phyloP scores from a whole-genome alignment of 768 basidiomycete genomes.

The Daedaleopsis nitida region DNA sequence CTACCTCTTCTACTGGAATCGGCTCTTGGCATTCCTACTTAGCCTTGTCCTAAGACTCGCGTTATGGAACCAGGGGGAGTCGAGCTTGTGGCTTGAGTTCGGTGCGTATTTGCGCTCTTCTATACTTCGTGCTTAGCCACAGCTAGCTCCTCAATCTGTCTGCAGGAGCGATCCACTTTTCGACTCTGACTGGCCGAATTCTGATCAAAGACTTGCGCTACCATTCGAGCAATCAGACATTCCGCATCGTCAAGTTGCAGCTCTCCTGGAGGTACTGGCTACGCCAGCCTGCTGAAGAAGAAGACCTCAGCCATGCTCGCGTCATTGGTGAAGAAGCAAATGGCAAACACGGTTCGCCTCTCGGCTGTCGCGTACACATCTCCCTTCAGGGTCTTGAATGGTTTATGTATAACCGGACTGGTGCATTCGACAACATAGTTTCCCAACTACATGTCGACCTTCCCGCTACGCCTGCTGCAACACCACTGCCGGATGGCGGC shows the following conservation, averaged over 20 bases:
- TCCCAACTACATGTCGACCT: slow-evolving; percentile 61
- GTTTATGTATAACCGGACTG: slow-evolving; percentile 89
- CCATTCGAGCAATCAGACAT: slow-evolving; percentile 89
- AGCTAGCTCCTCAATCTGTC: not conserved
- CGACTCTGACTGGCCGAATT: slow-evolving; percentile 83
- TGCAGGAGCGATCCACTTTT: slow-evolving; percentile 89
- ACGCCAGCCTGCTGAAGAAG: slow-evolving; percentile 73
- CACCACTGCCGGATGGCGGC: slow-evolving; percentile 13
- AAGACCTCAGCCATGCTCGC: slow-evolving; percentile 54
- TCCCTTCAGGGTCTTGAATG: slow-evolving; percentile 87
- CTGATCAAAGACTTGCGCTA: slow-evolving; percentile 87
- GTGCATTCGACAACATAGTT: slow-evolving; percentile 86
- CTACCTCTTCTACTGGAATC: slow-evolving; percentile 92
- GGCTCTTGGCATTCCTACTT: slow-evolving; percentile 71
- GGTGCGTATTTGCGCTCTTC: slow-evolving; percentile 44
- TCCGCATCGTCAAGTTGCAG: slow-evolving; percentile 81
- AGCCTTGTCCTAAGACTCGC: slow-evolving; percentile 65
- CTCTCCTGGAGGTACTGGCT: slow-evolving; percentile 96
- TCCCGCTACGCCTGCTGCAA: slow-evolving; percentile 17
- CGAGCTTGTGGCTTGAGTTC: slow-evolving; percentile 84
- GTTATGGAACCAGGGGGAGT: slow-evolving; percentile 76
- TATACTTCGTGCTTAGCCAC: not conserved
- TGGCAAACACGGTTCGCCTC: slow-evolving; percentile 32
- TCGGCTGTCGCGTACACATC: slow-evolving; percentile 80
- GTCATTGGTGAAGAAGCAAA: slow-evolving; percentile 49